Base-by-base conservation (phyloP, 352 stramenopile genomes). In the Phytophthora europaea region DNA sequence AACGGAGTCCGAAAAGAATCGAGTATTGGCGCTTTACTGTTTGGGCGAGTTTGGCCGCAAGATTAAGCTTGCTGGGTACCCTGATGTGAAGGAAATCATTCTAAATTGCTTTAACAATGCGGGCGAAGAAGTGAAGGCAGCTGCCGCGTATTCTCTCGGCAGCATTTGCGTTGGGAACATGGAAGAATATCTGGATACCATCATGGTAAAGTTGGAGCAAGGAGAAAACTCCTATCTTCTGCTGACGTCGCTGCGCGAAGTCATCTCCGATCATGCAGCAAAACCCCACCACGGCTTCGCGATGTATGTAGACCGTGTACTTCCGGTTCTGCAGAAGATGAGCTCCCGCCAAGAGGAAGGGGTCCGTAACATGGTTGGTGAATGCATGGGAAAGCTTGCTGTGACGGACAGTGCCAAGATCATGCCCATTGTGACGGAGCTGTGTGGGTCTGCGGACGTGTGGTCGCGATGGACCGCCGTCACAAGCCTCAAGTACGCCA, bases 291-390 rank as follows among this genome's bases (percentile, higher is more conserved):
- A 96, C 51, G 89, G 85, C 20, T 89, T 94, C 34, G 82, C 84
- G 10, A 73, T 87, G 31, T 94, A 96, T 56, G 80, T 97, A 31
- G 82, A 92, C 31, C 84, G 84, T 65, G 94, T 99, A 48, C 75
- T 99, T 23, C 94, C 94, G n/a, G 94, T 99, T 59, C 82, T 99
- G 16, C 86, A 97, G 57, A 92, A 88, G 22, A 92, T 99, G 73
- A 98, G 91, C 65, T 82, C 93, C 31, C 94, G 91, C 65, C 81
- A 98, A 28, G 97, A 99, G 80, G 98, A 99, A 84, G 94, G 96
- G 20, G 94, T 99, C 51, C 90, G 97, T 40, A 99, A 98, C 59
- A 99, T 99, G 93, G 97, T 99, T 22, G 97, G 97, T 6, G 97
- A 99, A 80, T 99, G 98, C 78, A 74, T 99, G 20, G 98, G 98